Evolutionary conservation across 1,284 basidiomycete species (phyloP), one percentile per base, ranked within the genome.

Genomic region (Marasmius oreades): DNA sequence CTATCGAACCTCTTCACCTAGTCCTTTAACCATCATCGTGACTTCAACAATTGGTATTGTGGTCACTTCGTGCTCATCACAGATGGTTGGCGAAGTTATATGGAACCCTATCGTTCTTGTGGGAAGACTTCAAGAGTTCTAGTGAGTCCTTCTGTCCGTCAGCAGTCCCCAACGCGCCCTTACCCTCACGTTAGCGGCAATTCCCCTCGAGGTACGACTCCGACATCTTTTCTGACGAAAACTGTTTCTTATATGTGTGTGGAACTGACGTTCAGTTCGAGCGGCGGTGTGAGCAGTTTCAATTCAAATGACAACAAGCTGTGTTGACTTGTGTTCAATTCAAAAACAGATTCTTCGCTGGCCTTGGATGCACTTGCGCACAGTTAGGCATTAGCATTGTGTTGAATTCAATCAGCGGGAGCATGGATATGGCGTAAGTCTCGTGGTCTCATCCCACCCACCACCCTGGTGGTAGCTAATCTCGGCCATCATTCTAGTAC

Each of bases 311-410:
- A 24, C 10, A 14, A 47, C n/a, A 26, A 5, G 18, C 11, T 11
- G 10, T 3, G 2, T 11, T 26, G 22, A 16, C 23, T 24, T 26
- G 16, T 45, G 23, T 2, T 2, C n/a, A 12, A 26, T 47, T 2
- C 18, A 14, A n/a, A 37, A 3, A 18, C 24, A 57, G 59, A 24
- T 64, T 64, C 45, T 64, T 63, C 50, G 63, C 63, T 5, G 61
- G 60, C 39, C 52, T 64, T 28, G 63, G 63, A 51, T 63, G 62
- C 39, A 61, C 62, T 26, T 62, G 59, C 33, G 62, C 62, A 26
- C 63, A 64, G 33, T 53, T 64, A n/a, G 63, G 62, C 14, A 62
- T 64, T 48, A 63, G 57, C 46, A 64, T 63, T 28, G 63, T 63
- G 18, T 53, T 63, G 26, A 64, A 64, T 34, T 63, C 62, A 26